Base-by-base conservation (phyloP, 176 grass and related monocot genomes). In the Zoysia japonica region DNA sequence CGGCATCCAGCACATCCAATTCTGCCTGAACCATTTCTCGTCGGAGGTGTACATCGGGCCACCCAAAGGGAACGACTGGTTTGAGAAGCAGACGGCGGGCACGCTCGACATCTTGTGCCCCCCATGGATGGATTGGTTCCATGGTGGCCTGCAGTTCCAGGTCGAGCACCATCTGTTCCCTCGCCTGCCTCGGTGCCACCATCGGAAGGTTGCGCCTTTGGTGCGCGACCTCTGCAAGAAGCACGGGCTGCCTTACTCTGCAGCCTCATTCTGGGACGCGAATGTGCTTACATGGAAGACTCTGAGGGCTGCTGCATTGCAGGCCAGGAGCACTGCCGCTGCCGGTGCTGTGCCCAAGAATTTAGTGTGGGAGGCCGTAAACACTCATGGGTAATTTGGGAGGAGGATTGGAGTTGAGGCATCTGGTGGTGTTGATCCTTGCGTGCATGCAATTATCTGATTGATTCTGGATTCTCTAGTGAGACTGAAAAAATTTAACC, bases 101-200 rank as follows among this genome's bases (percentile, higher is more conserved):
- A 54, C 96, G 0, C 84, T 99, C 2, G 80, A 99, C 86, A 89
- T 99, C 68, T 65, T 71, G 55, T 99, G 96, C 88, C 35, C 96
- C 0, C 92, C 96, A 0, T 99, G 88, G 90, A 95, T 99, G 96
- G 96, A 99, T 76, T 99, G 96, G 96, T 99, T 99, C 90, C 96
- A 99, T 37, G 92, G 96, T 1, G 96, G 96, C 1, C 74, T 99
- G 74, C 96, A 99, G 11, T 99, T 93, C 76, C 96, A 99, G 83
- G 72, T 91, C 45, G 96, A 95, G 80, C 96, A 99, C 96, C 96
- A 99, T 68, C 55, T 99, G 10, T 99, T 99, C 8, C 96, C 96
- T 53, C 86, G 96, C 65, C 86, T 99, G 4, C 96, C 92, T 16
- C 77, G 92, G 20, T 93, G 90, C 68, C 96, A 99, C 52, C 77